phyloP scores from a whole-genome alignment of 768 basidiomycete species.

The Tricholoma sp. region DNA sequence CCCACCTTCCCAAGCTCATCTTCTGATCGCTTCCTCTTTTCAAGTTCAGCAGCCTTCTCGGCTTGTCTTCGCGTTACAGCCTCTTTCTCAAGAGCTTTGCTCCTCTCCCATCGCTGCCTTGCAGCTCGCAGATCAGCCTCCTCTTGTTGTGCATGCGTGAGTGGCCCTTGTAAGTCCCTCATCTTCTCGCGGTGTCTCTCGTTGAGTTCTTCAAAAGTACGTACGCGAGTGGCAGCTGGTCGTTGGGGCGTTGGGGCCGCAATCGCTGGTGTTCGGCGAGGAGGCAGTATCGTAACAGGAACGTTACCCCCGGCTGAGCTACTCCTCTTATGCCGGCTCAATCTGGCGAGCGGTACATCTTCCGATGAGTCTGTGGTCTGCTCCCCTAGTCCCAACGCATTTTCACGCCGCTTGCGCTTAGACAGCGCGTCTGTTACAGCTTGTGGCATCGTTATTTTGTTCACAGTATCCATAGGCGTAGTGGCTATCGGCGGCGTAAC shows the following conservation, averaged over 20 bases:
- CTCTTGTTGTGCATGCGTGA: constrained; percentile 78
- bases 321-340: constrained; percentile 22
- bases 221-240: constrained; percentile 46
- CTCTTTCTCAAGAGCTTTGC: constrained; percentile 69
- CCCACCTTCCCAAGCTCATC: constrained; percentile 32
- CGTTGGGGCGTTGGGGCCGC: constrained; percentile 45
- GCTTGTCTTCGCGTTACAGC: constrained; percentile 68
- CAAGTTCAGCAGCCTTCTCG: constrained; percentile 57
- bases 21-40: constrained; percentile 45
- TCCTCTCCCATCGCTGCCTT: constrained; percentile 76
- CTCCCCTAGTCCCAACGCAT: constrained; percentile 46
- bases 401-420: constrained; percentile 69
- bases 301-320: constrained; percentile 24
- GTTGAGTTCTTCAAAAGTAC: constrained; percentile 83
- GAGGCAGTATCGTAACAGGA: constrained; percentile 45
- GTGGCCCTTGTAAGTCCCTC: constrained; percentile 73
- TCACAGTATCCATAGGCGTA: constrained; percentile 35
- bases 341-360: constrained; percentile 40
- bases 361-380: constrained; percentile 40
- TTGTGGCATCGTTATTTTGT: constrained; percentile 54
- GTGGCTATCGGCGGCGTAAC: constrained; percentile 74
- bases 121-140: constrained; percentile 73
- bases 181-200: constrained; percentile 85
- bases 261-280: constrained; percentile 34
- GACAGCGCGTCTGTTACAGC: constrained; percentile 74